These are phyloP conservation scores for Echinosophora koreensis DNA, from an alignment of 306 rosid species.

Conservation along the genomic window DNA sequence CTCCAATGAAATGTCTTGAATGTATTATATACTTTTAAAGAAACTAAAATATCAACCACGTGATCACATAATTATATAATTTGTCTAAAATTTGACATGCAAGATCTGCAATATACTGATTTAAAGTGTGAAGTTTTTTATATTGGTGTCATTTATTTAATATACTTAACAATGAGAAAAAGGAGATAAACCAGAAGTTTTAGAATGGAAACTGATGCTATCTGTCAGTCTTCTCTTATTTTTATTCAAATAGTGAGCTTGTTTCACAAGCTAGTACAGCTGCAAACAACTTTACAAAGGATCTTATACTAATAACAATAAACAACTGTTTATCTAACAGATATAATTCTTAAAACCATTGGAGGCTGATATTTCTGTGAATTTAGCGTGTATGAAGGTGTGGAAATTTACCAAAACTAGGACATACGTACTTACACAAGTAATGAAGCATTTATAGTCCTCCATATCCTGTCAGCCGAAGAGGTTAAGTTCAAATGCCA, in stretches of 20 bases:
- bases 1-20: slow-evolving; percentile 2
- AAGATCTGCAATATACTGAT: not conserved
- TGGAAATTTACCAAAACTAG: slow-evolving; percentile 4
- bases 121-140: slow-evolving; percentile 27
- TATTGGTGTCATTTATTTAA: slow-evolving; percentile 6
- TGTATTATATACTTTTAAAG: not conserved
- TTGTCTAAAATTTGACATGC: not conserved
- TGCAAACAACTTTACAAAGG: too few species aligned
- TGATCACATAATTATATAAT: not conserved
- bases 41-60: not conserved
- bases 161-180: too few species aligned
- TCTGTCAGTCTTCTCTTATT: too few species aligned
- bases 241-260: too few species aligned
- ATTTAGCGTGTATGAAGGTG: not conserved
- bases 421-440: too few species aligned
- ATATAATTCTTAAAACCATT: not conserved
- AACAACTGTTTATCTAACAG: not conserved
- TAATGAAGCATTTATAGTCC: not conserved
- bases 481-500: too few species aligned
- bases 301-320: too few species aligned
- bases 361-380: slow-evolving; percentile 15
- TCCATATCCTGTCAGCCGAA: too few species aligned
- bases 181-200: too few species aligned
- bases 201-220: too few species aligned
- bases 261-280: too few species aligned